Evolutionary conservation across 805 yeast species (phyloP).

Genomic region (Sugiyamaella boreocaroliniensis): DNA sequence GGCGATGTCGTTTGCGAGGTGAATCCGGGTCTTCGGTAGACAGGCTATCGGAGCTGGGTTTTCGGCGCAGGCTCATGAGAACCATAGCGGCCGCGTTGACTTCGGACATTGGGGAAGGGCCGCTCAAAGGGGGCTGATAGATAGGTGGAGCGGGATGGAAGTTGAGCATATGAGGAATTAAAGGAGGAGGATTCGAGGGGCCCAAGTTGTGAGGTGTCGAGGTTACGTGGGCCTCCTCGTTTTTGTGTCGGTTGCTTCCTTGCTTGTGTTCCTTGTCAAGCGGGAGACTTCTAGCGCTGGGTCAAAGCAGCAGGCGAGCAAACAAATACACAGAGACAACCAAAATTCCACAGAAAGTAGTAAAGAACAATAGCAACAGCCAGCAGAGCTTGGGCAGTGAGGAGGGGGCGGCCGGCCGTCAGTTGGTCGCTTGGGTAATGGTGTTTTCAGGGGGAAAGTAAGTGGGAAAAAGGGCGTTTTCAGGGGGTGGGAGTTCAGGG

Average conservation of each 20-base stretch:
- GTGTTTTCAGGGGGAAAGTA: slow-evolving; percentile 3
- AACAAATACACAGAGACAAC: too few relatives aligned
- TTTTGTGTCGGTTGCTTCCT: not conserved
- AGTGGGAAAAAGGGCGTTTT: slow-evolving; percentile 1
- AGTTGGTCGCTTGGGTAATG: not conserved
- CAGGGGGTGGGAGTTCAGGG: not conserved
- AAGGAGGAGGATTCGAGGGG: not conserved
- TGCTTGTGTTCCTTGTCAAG: not conserved
- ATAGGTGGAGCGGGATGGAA: not conserved
- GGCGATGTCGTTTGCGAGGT: not conserved
- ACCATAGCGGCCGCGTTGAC: slow-evolving; percentile 23
- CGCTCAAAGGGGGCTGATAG: not conserved
- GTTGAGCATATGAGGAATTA: not conserved
- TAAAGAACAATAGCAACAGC: too few relatives aligned
- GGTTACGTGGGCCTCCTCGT: not conserved
- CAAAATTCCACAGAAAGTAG: too few relatives aligned
- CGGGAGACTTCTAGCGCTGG: too few relatives aligned
- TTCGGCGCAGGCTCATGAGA: slow-evolving; percentile 17
- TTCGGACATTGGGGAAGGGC: slow-evolving; percentile 15
- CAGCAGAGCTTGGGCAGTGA: too few relatives aligned
- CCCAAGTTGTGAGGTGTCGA: not conserved
- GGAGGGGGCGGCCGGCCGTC: too few relatives aligned
- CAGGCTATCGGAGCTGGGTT: not conserved
- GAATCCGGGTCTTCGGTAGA: not conserved
- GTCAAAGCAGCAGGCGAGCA: too few relatives aligned